Conservation (phyloP, 306 rosid genomes). For the Cucumis cinereus region DNA sequence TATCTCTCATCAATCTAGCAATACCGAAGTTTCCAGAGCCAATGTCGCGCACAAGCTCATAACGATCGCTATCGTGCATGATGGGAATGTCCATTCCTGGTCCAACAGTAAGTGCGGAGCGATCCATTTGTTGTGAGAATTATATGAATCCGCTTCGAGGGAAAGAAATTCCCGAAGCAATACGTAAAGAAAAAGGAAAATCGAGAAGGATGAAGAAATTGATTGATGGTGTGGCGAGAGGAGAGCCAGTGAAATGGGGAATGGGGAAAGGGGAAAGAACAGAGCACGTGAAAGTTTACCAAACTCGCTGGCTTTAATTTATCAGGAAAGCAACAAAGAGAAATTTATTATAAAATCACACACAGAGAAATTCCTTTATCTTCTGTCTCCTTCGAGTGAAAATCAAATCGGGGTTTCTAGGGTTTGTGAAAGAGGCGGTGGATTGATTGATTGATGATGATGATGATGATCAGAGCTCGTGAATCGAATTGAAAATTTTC, state of each 20-base stretch:
- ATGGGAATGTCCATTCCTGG: slow-evolving; percentile 77
- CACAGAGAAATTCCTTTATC: neutral
- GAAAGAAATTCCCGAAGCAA: neutral
- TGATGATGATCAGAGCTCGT: neutral
- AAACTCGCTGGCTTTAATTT: slow-evolving; percentile 3
- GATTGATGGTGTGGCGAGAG: neutral
- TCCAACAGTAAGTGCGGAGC: slow-evolving; percentile 52
- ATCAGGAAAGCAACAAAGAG: neutral
- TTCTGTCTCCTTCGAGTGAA: neutral
- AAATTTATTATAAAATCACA: neutral
- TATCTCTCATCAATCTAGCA: slow-evolving; percentile 82
- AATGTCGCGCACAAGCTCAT: slow-evolving; percentile 71
- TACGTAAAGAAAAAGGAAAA: neutral
- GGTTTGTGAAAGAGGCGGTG: neutral
- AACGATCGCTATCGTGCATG: slow-evolving; percentile 86
- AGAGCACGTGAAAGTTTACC: slow-evolving; percentile 5
- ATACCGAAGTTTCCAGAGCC: slow-evolving; percentile 90
- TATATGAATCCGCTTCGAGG: neutral
- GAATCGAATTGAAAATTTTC: neutral
- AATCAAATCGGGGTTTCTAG: neutral
- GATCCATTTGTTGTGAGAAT: slow-evolving; percentile 35
- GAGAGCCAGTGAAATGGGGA: neutral
- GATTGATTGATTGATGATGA: neutral
- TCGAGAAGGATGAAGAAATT: neutral
- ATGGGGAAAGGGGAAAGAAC: neutral